phyloP scores from a whole-genome alignment of 305 asterid species.

The Fraxinus ornus region DNA sequence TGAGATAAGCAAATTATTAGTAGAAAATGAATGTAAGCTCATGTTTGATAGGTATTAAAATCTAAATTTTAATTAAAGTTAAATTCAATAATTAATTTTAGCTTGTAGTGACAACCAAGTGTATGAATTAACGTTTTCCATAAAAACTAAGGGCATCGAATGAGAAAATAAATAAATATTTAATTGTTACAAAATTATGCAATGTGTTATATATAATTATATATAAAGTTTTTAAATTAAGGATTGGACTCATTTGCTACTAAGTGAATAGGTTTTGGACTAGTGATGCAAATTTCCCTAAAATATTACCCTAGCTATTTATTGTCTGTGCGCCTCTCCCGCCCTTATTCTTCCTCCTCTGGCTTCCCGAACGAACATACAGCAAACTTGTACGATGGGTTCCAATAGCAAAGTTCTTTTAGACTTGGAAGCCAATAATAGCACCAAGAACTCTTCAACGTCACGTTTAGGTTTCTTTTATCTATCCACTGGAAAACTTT shows the following conservation, averaged over 20 bases:
- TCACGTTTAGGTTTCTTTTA: slow-evolving; percentile 25
- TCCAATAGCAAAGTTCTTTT: slow-evolving; percentile 42
- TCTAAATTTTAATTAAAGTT: too few relatives aligned
- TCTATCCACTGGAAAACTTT: not conserved
- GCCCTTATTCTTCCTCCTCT: not conserved
- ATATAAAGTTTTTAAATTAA: too few relatives aligned
- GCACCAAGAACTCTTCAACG: slow-evolving; percentile 23
- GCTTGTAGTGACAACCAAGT: too few relatives aligned
- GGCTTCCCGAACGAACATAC: not conserved
- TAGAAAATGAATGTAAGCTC: too few relatives aligned
- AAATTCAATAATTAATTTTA: too few relatives aligned
- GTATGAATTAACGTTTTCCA: too few relatives aligned
- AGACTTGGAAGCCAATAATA: slow-evolving; percentile 36
- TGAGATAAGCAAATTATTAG: too few relatives aligned
- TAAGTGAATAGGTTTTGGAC: not conserved
- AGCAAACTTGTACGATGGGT: not conserved
- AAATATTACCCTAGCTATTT: not conserved
- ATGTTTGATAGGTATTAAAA: too few relatives aligned
- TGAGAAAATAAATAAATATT: too few relatives aligned
- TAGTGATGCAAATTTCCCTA: not conserved
- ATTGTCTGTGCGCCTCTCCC: not conserved
- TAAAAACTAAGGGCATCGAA: too few relatives aligned
- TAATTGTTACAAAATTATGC: too few relatives aligned
- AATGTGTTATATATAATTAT: too few relatives aligned
- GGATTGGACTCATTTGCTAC: not conserved